These are phyloP conservation scores for Coniochaeta ligniaria DNA, from an alignment of 2,329 filamentous ascomycete genomes.

Conservation along the genomic window DNA sequence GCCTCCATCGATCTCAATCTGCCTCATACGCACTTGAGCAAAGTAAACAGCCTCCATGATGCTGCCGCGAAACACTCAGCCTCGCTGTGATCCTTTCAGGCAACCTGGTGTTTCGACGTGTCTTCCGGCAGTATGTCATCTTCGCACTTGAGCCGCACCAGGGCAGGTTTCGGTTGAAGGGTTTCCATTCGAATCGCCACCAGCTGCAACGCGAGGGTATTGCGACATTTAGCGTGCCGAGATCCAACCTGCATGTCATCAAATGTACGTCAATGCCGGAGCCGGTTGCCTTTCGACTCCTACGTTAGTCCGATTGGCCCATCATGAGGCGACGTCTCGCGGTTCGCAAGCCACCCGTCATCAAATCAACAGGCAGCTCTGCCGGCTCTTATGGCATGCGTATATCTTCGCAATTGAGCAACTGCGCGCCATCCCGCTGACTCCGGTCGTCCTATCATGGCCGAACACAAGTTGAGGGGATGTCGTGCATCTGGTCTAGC, in stretches of 20 bases:
- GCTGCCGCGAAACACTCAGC: not conserved
- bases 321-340: not conserved
- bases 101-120: not conserved
- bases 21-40: not conserved
- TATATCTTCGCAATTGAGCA: constrained; percentile 1
- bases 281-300: not conserved
- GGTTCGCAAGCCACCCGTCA: not conserved
- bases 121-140: not conserved
- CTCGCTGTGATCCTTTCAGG: not conserved
- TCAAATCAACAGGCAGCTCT: not conserved
- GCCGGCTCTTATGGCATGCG: not conserved
- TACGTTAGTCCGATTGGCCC: not conserved
- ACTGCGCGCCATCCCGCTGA: not conserved
- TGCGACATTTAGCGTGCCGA: not conserved
- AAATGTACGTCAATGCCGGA: not conserved
- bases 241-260: not conserved
- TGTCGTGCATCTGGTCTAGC: constrained; percentile 1
- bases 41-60: not conserved
- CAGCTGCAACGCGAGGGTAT: not conserved
- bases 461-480: not conserved
- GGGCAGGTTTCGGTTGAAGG: not conserved
- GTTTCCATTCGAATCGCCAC: not conserved
- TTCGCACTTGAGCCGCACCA: not conserved
- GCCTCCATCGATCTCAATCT: not conserved
- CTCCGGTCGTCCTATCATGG: not conserved